Evolutionary conservation across 1,284 basidiomycete species (phyloP), one percentile per base, ranked within the genome.

Genomic region (Pascua sp.): DNA sequence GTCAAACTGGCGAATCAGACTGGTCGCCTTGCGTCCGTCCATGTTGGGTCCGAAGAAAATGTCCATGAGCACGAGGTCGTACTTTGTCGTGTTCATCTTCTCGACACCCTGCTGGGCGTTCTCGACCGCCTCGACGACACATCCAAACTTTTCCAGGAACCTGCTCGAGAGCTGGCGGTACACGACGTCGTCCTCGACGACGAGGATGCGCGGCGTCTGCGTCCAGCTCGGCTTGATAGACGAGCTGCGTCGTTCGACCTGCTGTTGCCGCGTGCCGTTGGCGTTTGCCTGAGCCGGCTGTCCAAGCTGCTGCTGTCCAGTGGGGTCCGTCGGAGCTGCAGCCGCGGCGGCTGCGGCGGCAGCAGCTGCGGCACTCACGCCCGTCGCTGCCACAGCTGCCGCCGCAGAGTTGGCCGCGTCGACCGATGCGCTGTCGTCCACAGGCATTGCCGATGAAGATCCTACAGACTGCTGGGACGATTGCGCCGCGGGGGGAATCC

Each of bases 131-230:
- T 98, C 93, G 65, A 90, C 94, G 64, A 87, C 86, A 73, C 93
- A 97, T 49, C 94, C 94, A 77, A 95, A 95, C 49, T 97, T 89
- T 77, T 96, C 89, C 71, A 98, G 77, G 75, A 97, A 96, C 79
- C 95, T 96, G 80, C 86, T 89, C 63, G 88, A 88, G 57, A 98
- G 78, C 68, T 87, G 87, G 53, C 94, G 79, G 72, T 88, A 93
- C 24, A 97, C 91, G 13, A 88, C 89, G 71, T 98, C 94, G 74
- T 98, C 94, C 73, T 98, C 94, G 15, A 98, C 94, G 5, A 98
- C 83, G 53, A 98, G 78, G 52, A 97, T 93, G 16, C 88, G 79
- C 2, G 90, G 91, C 0, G 89, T 86, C 0, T 91, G 87, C 0
- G 88, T 86, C 90, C 90, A 93, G 7, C 87, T 89, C 0, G 92